Percentiles rank a stretch among this genome's conserved stretches.
phyloP scores from a whole-genome alignment of 768 basidiomycete species.

The Nidularia pulvinata region DNA sequence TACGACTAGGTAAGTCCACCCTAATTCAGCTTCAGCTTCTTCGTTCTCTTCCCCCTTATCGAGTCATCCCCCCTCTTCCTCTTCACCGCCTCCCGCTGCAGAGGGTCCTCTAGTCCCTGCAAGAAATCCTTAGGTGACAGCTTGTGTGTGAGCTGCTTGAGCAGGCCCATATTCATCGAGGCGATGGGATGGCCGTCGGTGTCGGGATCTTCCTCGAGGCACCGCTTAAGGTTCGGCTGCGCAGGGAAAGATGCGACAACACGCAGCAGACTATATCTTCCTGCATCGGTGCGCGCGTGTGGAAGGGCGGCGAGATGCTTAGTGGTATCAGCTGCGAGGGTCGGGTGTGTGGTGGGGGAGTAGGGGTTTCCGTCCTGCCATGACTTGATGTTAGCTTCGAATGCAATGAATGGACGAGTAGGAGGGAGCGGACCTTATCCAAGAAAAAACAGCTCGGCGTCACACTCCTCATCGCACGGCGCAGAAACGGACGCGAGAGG shows the following conservation, averaged over 20 bases:
- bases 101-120: constrained; percentile 22
- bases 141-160: constrained; percentile 34
- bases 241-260: constrained; percentile 41
- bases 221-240: constrained; percentile 31
- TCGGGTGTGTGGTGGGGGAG: constrained; percentile 27
- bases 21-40: constrained; percentile 3
- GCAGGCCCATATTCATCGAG: constrained; percentile 32
- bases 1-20: neutral
- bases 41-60: constrained; percentile 3
- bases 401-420: neutral
- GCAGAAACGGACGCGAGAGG: constrained; percentile 23
- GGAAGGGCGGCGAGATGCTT: constrained; percentile 25
- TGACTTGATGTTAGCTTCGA: neutral
- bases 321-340: constrained; percentile 21
- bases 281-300: constrained; percentile 27
- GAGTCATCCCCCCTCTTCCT: constrained; percentile 14
- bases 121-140: constrained; percentile 34
- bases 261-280: constrained; percentile 38
- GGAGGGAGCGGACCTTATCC: constrained; percentile 27
- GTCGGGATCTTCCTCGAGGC: constrained; percentile 35
- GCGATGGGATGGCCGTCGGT: constrained; percentile 36
- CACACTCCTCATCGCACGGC: constrained; percentile 38
- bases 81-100: constrained; percentile 11
- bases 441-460: constrained; percentile 38
- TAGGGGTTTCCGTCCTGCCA: constrained; percentile 30